phyloP scores from a whole-genome alignment of 805 yeast genomes.

The Nakazawaea populi region DNA sequence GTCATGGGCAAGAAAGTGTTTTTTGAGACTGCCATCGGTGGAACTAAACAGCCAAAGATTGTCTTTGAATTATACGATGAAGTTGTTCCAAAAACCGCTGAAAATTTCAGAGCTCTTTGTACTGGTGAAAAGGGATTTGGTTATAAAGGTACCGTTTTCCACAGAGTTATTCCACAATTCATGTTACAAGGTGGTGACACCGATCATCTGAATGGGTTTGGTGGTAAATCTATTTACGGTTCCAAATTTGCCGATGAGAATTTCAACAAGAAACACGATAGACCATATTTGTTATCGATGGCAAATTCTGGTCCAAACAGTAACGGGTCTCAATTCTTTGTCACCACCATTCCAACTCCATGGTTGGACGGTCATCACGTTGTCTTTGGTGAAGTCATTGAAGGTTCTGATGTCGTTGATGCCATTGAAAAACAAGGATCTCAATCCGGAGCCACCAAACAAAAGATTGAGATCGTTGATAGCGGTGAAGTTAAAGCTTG shows the following conservation, averaged over 20 bases:
- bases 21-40: conserved; percentile 52
- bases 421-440: conserved; percentile 63
- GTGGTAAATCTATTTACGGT: conserved; percentile 87
- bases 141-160: conserved; percentile 82
- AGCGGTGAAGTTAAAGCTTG: conserved; percentile 40
- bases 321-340: conserved; percentile 87
- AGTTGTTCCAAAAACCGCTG: conserved; percentile 68
- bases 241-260: conserved; percentile 55
- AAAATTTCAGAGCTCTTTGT: conserved; percentile 74
- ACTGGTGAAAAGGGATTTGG: conserved; percentile 96
- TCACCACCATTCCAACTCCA: conserved; percentile 73
- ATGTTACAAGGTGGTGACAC: conserved; percentile 97
- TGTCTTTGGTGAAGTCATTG: conserved; percentile 70
- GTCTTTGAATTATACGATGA: conserved; percentile 26
- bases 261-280: conserved; percentile 67
- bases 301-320: conserved; percentile 93
- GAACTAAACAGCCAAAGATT: conserved; percentile 37
- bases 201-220: conserved; percentile 83
- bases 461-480: conserved; percentile 57
- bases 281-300: conserved; percentile 82
- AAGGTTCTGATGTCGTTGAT: conserved; percentile 54
- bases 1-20: conserved; percentile 48
- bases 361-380: conserved; percentile 80
- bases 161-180: conserved; percentile 94
- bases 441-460: conserved; percentile 57